Conservation (phyloP, 305 asterid genomes). For the Salvia sclarea region DNA sequence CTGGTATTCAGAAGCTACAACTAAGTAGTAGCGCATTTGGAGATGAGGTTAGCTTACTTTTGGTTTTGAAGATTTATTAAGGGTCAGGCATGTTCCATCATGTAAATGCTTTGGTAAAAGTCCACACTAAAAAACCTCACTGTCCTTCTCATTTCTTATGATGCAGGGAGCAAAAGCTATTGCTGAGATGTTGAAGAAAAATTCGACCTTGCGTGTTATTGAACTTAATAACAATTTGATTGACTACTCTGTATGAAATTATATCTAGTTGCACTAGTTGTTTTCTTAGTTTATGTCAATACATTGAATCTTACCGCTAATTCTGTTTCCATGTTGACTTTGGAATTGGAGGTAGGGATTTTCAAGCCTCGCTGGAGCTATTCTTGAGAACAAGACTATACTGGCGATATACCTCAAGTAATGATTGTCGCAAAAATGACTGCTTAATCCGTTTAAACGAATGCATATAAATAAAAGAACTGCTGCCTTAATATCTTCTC, state of each 20-base stretch:
- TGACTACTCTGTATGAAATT: constrained; percentile 88
- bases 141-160: constrained; percentile 22
- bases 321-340: constrained; percentile 45
- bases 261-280: constrained; percentile 29
- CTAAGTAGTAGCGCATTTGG: constrained; percentile 78
- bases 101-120: constrained; percentile 4
- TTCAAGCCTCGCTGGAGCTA: constrained; percentile 93
- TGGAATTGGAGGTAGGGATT: constrained; percentile 97
- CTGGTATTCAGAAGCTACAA: constrained; percentile 87
- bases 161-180: constrained; percentile 95
- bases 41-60: constrained; percentile 75
- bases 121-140: constrained; percentile 17
- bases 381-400: constrained; percentile 75
- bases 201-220: constrained; percentile 78
- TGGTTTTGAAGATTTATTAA: constrained; percentile 13
- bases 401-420: constrained; percentile 82
- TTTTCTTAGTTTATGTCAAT: constrained; percentile 23
- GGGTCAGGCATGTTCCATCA: constrained; percentile 12
- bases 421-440: constrained; percentile 33
- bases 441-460: constrained; percentile 15
- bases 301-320: constrained; percentile 34
- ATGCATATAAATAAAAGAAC: constrained; percentile 13
- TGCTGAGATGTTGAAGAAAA: constrained; percentile 92
- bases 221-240: constrained; percentile 88
- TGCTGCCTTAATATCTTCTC: constrained; percentile 3